Base-by-base conservation (phyloP, 441 rosid species). In the Mallotus japonicus region DNA sequence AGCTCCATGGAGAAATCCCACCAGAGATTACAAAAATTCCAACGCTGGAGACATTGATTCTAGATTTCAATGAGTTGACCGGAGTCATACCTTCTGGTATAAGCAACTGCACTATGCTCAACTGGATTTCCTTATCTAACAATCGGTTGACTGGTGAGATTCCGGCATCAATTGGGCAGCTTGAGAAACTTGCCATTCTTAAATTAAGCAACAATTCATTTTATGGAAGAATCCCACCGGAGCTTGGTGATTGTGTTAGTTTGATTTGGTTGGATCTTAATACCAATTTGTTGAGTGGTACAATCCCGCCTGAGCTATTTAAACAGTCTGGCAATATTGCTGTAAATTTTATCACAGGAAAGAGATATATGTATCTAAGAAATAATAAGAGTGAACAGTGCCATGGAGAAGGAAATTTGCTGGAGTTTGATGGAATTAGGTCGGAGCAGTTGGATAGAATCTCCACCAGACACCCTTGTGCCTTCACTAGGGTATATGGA, bases 241-340 rank as follows among this genome's bases (percentile, higher is more conserved):
- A 93, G 91, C 92, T 95, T 0, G 99, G 92, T 8, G 90, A 91
- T 54, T 91, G 95, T 74, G 75, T 76, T 32, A 93, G 98, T 86
- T 81, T 95, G 87, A 88, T 95, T 69, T 95, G 99, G 99, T 75
- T 95, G 77, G 99, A 93, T 81, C 88, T 95, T 46, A 95, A 93
- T 76, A 85, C 95, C 74, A 94, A 94, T 81, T 19, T 0, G 12
- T 83, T 94, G 76, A 86, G 69, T 72, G 99, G 97, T 13, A 81
- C 89, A 5, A 92, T 94, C 75, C 99, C 99, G 6, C 82, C 87
- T 0, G 88, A 82, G 64, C 78, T 94, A 83, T 94, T 92, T 81
- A 89, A 90, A 75, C 97, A 90, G 51, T 91, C 98, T 2, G 99
- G 99, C 19, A 88, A 87, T 37, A 90, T 94, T 20, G 90, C 90